phyloP scores from a whole-genome alignment of 129 eudicot genomes.

The Tagetes patula region DNA sequence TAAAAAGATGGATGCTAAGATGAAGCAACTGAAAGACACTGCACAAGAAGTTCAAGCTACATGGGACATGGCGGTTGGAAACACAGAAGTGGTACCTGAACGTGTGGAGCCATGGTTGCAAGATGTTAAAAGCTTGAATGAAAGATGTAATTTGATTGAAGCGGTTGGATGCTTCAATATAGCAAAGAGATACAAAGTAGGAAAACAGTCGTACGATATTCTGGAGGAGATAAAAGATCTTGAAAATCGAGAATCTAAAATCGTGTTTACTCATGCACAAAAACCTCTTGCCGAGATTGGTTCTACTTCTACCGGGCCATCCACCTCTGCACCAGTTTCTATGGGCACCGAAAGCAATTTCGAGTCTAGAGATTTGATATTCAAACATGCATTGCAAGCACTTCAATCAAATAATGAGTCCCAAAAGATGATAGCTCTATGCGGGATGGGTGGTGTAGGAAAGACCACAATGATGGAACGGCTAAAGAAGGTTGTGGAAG shows the following conservation, averaged over 20 bases:
- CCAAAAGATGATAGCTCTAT: conserved; percentile 15
- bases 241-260: background rate
- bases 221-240: background rate
- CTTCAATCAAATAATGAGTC: background rate
- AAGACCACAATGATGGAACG: conserved; percentile 26
- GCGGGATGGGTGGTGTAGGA: conserved; percentile 23
- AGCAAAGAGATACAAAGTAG: background rate
- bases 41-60: background rate
- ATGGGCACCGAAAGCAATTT: background rate
- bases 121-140: background rate
- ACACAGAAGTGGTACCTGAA: background rate
- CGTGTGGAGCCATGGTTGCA: background rate
- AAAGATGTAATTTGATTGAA: background rate
- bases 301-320: background rate
- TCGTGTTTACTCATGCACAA: background rate
- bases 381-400: background rate
- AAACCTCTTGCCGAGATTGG: background rate
- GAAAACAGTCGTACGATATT: background rate
- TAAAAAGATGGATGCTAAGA: background rate
- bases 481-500: background rate
- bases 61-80: background rate
- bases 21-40: background rate
- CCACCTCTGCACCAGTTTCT: background rate
- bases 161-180: background rate
- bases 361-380: background rate